Evolutionary conservation across 805 yeast species (phyloP), one percentile per base, ranked within the genome.

Genomic region (Spathaspora gorwiae): DNA sequence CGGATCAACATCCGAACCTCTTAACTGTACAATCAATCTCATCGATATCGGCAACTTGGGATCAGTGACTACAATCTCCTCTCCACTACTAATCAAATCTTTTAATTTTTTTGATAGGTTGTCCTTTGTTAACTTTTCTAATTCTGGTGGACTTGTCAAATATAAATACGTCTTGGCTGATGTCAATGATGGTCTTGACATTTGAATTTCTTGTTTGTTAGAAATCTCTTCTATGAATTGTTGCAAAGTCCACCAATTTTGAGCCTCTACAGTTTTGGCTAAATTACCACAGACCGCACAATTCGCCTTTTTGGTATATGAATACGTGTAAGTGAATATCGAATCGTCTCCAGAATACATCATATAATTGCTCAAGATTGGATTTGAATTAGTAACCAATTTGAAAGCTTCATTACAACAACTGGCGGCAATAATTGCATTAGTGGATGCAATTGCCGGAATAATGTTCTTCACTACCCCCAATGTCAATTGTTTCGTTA

Each of bases 391-490:
- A 1, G 95, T 81, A 37, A 87, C 75, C 24, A 90, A 70, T 58
- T 90, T 90, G 62, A 88, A 79, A 1, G 85, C 87, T 61, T 90
- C 97, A 51, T 85, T 86, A 58, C 94, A 85, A 60, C 96, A 87
- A 6, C 89, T 75, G 0, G 94, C 95, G 0, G 97, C 96, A 30
- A 92, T 79, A 19, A 92, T 76, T 2, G 98, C 96, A 61, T 94
- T 92, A 0, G 97, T 90, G 1, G 95, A 84, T 1, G 97, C 96
- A 44, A 90, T 87, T 1, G 97, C 90, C 0, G 99, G 99, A 8
- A 92, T 85, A 48, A 92, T 90, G 56, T 84, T 84, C 61, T 92
- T 92, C 43, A 89, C 87, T 31, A 92, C 95, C 0, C 98, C 98
- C 43, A 87, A 73, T 0, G 94, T 82, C 35, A 87, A 75, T 40